Conservation (phyloP, 2,329 filamentous ascomycete species). For the Cladosporium sp. region DNA sequence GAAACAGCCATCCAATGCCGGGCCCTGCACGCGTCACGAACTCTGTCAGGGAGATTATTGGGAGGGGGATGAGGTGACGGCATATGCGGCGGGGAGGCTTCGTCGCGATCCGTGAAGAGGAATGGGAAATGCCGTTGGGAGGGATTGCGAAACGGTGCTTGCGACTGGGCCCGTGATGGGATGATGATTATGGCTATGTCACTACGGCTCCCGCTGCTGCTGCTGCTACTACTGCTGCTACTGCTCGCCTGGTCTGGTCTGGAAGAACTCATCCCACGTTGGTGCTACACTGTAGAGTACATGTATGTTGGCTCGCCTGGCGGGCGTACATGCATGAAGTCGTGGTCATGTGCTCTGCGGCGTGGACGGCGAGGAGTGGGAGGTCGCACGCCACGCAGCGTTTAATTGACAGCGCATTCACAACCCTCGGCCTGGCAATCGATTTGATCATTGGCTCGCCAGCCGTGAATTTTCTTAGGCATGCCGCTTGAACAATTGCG, state of each 20-base stretch:
- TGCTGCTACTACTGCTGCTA: neutral
- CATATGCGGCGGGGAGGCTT: constrained; percentile 1
- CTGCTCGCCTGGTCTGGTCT: neutral
- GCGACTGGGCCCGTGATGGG: no score
- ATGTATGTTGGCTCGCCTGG: no score
- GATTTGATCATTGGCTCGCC: neutral
- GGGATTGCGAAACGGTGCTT: no score
- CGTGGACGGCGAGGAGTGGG: neutral
- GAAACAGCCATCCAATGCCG: no score
- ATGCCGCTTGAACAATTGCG: no score
- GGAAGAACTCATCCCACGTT: no score
- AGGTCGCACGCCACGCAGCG: neutral
- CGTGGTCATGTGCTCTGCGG: neutral
- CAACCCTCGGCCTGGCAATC: neutral
- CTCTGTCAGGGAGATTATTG: neutral
- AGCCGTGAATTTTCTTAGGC: no score
- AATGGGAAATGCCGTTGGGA: constrained; percentile 3
- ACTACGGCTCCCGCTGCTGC: no score
- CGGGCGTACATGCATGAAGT: neutral
- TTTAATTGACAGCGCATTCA: neutral
- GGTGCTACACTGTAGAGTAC: no score
- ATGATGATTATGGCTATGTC: constrained; percentile 48
- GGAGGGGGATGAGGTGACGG: constrained; percentile 6
- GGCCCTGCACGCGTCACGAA: no score
- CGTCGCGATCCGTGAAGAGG: constrained; percentile 10